Evolutionary conservation across 2,329 filamentous ascomycete species (phyloP).

Genomic region (Talaromyces sp.): DNA sequence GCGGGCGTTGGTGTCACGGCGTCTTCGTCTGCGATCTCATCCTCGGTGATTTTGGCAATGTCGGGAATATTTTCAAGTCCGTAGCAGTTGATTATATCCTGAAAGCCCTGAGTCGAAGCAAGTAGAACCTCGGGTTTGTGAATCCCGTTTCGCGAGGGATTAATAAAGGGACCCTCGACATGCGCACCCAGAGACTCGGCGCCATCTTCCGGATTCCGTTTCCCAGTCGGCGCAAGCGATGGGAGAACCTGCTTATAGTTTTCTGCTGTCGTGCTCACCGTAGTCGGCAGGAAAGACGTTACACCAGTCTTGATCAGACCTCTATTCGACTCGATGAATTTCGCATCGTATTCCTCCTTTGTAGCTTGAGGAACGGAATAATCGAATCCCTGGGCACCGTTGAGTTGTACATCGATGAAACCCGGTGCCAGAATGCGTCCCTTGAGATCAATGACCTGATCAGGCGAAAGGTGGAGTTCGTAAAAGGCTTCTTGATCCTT

Average conservation of each 20-base stretch:
- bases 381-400: constrained; percentile 89
- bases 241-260: constrained; percentile 74
- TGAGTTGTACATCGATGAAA: constrained; percentile 87
- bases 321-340: constrained; percentile 67
- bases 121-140: constrained; percentile 73
- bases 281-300: constrained; percentile 80
- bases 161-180: constrained; percentile 86
- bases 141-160: constrained; percentile 77
- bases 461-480: constrained; percentile 53
- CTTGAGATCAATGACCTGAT: constrained; percentile 71
- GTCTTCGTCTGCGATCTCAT: constrained; percentile 25
- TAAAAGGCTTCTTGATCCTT: constrained; percentile 61
- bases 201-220: constrained; percentile 61
- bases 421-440: constrained; percentile 82
- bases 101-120: constrained; percentile 57
- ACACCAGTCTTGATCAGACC: constrained; percentile 74
- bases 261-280: constrained; percentile 70
- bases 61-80: constrained; percentile 62
- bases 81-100: constrained; percentile 55
- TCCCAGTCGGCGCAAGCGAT: constrained; percentile 69
- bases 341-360: constrained; percentile 66
- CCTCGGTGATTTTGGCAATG: not conserved
- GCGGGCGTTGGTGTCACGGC: constrained; percentile 24
- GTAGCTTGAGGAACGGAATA: constrained; percentile 72
- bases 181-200: constrained; percentile 87